phyloP scores from a whole-genome alignment of 2,329 filamentous ascomycete species.

The Purpureocillium lavendulum region DNA sequence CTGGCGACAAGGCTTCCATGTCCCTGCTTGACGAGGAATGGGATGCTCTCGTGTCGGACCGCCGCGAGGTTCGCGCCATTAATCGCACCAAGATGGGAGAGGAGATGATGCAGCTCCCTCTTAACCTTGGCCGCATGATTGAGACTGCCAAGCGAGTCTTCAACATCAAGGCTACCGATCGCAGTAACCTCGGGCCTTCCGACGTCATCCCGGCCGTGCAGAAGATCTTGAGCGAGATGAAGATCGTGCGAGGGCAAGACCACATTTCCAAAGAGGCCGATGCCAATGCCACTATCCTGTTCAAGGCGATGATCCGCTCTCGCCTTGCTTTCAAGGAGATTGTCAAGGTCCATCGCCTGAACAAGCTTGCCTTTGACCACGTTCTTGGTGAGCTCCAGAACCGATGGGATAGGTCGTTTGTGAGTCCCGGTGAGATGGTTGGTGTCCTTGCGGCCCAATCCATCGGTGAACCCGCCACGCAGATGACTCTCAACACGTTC shows the following conservation, averaged over 20 bases:
- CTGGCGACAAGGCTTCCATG: slow-evolving; percentile 82
- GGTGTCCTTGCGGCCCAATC: slow-evolving; percentile 96
- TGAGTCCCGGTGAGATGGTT: slow-evolving; percentile 96
- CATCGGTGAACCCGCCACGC: slow-evolving; percentile 95
- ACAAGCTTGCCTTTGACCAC: slow-evolving; percentile 87
- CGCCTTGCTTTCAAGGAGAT: slow-evolving; percentile 88
- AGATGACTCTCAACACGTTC: slow-evolving; percentile 99
- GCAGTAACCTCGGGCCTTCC: slow-evolving; percentile 82
- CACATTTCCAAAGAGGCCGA: slow-evolving; percentile 79
- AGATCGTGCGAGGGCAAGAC: slow-evolving; percentile 82
- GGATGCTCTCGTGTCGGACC: slow-evolving; percentile 67
- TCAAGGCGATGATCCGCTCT: slow-evolving; percentile 87
- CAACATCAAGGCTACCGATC: slow-evolving; percentile 74
- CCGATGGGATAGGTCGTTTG: slow-evolving; percentile 76
- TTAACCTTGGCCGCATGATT: slow-evolving; percentile 87
- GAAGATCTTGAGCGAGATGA: slow-evolving; percentile 65
- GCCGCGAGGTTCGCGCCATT: slow-evolving; percentile 63
- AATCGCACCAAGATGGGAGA: slow-evolving; percentile 64
- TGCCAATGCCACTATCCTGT: slow-evolving; percentile 76
- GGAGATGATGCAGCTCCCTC: slow-evolving; percentile 80
- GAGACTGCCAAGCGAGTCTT: slow-evolving; percentile 86
- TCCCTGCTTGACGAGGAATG: slow-evolving; percentile 81
- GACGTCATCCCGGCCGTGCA: slow-evolving; percentile 78
- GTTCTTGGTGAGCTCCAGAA: slow-evolving; percentile 85
- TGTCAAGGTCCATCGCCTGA: slow-evolving; percentile 76